A percentile compares a stretch with the other conserved stretches of the same genome.
Conservation (phyloP, 2,329 filamentous ascomycete species). For the Colletotrichum sp. region DNA sequence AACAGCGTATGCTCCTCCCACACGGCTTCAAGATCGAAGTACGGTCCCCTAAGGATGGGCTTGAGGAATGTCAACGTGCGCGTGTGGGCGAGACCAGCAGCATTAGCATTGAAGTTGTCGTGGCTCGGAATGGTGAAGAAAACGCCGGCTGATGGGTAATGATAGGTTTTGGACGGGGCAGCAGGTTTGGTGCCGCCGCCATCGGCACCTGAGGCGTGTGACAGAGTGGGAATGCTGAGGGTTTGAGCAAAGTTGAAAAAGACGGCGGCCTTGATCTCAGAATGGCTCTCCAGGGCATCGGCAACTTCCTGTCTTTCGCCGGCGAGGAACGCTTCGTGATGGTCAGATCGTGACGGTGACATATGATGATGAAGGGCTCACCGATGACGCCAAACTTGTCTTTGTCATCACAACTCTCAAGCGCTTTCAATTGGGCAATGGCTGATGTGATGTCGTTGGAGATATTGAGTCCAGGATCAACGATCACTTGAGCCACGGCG, state of each 20-base stretch:
- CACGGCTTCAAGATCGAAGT: slow-evolving; percentile 76
- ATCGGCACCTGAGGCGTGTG: not conserved
- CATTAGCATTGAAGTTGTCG: slow-evolving; percentile 52
- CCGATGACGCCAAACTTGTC: slow-evolving; percentile 22
- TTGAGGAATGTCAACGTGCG: slow-evolving; percentile 71
- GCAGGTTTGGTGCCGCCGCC: not conserved
- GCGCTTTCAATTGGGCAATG: not conserved
- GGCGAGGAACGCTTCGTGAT: not conserved
- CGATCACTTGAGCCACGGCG: slow-evolving; percentile 58
- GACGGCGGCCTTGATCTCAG: slow-evolving; percentile 14
- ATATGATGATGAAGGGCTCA: not conserved
- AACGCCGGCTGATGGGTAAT: slow-evolving; percentile 39
- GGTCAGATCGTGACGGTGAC: not conserved
- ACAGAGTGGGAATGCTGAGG: slow-evolving; percentile 4
- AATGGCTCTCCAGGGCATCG: not conserved
- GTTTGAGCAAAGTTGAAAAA: slow-evolving; percentile 7
- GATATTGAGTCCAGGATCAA: not conserved
- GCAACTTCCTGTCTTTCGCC: not conserved
- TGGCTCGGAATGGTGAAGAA: slow-evolving; percentile 55
- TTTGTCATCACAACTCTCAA: slow-evolving; percentile 31
- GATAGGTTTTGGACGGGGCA: slow-evolving; percentile 35
- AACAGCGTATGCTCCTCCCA: slow-evolving; percentile 81
- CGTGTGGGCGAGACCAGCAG: slow-evolving; percentile 69
- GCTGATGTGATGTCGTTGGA: not conserved
- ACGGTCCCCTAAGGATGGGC: slow-evolving; percentile 64